phyloP scores from a whole-genome alignment of 2,329 filamentous ascomycete genomes.

The Xylariaceae sp. region DNA sequence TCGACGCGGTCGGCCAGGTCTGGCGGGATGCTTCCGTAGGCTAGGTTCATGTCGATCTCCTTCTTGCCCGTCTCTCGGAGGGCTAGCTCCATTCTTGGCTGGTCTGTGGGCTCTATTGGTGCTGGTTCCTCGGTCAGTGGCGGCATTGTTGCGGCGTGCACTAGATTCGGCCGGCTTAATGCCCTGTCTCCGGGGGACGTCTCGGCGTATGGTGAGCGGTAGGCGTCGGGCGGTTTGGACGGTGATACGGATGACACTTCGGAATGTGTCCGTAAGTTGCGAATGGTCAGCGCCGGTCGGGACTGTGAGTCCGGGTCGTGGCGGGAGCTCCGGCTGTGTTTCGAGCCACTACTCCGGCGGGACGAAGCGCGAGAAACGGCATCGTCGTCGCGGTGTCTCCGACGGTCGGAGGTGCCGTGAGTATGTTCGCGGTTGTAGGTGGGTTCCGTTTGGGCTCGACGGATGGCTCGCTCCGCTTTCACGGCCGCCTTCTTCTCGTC shows the following conservation, averaged over 20 bases:
- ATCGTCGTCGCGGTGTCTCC: conserved; percentile 32
- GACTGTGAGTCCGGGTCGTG: conserved; percentile 33
- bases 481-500: conserved; percentile 81
- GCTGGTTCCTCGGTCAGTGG: conserved; percentile 15
- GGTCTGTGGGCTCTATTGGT: conserved; percentile 22
- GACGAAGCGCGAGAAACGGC: conserved; percentile 39
- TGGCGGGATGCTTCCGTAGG: conserved; percentile 79
- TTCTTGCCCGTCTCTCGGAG: conserved; percentile 33
- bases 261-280: conserved; percentile 50
- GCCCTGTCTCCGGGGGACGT: conserved; percentile 43
- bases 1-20: conserved; percentile 48
- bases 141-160: conserved; percentile 33
- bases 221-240: conserved; percentile 39
- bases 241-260: conserved; percentile 50
- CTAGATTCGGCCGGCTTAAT: conserved; percentile 38
- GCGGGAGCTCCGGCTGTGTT: conserved; percentile 35
- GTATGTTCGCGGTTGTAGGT: conserved; percentile 24
- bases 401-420: conserved; percentile 25
- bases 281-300: conserved; percentile 45
- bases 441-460: conserved; percentile 54
- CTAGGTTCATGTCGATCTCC: conserved; percentile 83
- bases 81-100: conserved; percentile 40
- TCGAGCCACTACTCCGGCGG: conserved; percentile 40
- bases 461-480: conserved; percentile 56
- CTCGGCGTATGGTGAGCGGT: conserved; percentile 42